Evolutionary conservation across 73 alveolate species (phyloP), one percentile per base, ranked within the genome.

Genomic region (Loxodes magnus): DNA sequence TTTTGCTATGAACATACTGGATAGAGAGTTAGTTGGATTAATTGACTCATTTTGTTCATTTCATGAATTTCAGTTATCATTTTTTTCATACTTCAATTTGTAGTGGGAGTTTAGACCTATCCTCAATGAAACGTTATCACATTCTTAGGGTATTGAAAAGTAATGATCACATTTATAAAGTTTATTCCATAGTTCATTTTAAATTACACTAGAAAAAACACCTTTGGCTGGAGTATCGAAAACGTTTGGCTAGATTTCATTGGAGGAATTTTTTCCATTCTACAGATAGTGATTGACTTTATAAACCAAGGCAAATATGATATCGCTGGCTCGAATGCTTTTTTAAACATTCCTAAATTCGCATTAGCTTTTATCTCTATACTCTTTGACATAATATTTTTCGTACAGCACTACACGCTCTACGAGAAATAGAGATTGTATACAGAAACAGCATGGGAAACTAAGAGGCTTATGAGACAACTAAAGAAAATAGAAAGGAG

Each of bases 191-290:
- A 90, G 56, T 94, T 74, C 19, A 70, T 66, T 37, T 62, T 73
- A 46, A 90, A 90, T 65, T 90, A 68, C 52, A 51, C 54, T 37
- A 71, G 95, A 38, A 82, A 90, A 49, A 62, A 90, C 10, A 90
- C 98, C 0, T 73, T 39, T 10, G 98, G 98, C 3, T 90, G 98
- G 98, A 86, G 91, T 64, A 87, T 90, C 31, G 76, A 43, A 26
- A 90, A 90, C 69, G 82, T 90, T 7, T 44, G 76, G 46, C 71
- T 82, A 7, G 98, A 90, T 48, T 90, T 90, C 56, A 64, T 82
- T 14, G 98, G 98, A 44, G 96, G 98, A 21, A 21, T 61, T 0
- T 61, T 90, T 6, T 70, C 92, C 10, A 57, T 90, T 33, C 50
- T 76, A 4, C 80, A 89, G 64, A 54, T 62, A 27, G 54, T 89